A percentile compares a stretch with the other conserved stretches of the same genome.
Evolutionary conservation across 345 rosid species (phyloP).

Genomic region (Lumnitzera littorea): DNA sequence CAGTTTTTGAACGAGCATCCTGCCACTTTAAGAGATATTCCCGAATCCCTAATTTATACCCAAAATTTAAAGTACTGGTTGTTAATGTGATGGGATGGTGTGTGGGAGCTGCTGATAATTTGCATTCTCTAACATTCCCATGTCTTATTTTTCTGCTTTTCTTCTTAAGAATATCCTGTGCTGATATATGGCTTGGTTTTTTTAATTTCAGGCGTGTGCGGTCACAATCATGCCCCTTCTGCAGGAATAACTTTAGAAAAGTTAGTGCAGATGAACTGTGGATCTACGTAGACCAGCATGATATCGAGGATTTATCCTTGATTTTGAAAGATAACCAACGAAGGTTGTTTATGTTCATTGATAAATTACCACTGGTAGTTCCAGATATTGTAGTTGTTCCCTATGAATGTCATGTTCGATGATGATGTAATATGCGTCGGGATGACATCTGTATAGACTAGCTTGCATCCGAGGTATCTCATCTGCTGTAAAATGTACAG

Average conservation of each 20-base stretch:
- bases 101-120: too few relatives aligned
- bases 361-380: conserved; percentile 55
- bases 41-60: too few relatives aligned
- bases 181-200: conserved; percentile 7
- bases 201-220: conserved; percentile 38
- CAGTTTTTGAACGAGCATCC: too few relatives aligned
- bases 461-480: too few relatives aligned
- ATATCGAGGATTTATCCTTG: conserved; percentile 29
- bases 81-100: too few relatives aligned
- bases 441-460: too few relatives aligned
- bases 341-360: conserved; percentile 58
- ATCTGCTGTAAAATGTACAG: too few relatives aligned
- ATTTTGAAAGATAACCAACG: conserved; percentile 39
- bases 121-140: background rate
- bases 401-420: conserved; percentile 38
- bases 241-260: conserved; percentile 57
- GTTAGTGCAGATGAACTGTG: conserved; percentile 60
- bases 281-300: conserved; percentile 45
- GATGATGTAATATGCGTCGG: conserved; percentile 4
- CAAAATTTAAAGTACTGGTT: too few relatives aligned
- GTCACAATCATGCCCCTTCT: conserved; percentile 80
- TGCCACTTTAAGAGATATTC: too few relatives aligned
- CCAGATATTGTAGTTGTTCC: conserved; percentile 42
- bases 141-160: background rate
- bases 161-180: background rate